Percentiles rank a stretch among this genome's conserved stretches.
Conservation (phyloP, 2,329 filamentous ascomycete genomes). For the Ilyonectria sp. region DNA sequence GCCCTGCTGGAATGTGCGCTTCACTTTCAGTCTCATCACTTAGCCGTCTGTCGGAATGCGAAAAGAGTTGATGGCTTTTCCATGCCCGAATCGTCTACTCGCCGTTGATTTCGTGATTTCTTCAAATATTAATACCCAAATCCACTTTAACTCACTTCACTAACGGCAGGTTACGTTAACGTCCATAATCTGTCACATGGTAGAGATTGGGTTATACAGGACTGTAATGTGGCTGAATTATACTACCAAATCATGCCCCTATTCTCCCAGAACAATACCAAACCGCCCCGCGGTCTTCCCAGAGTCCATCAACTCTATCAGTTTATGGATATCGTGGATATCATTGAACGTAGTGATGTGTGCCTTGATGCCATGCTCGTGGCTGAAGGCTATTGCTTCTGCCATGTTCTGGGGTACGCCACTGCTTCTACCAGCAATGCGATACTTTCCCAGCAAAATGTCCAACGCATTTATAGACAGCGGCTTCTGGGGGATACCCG, state of each 20-base stretch:
- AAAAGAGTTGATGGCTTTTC: no score
- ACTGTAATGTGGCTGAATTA: background rate
- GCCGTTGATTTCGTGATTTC: no score
- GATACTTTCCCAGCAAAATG: conserved; percentile 9
- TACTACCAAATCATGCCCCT: background rate
- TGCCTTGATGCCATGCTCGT: conserved; percentile 26
- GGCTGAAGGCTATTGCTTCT: conserved; percentile 18
- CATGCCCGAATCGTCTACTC: no score
- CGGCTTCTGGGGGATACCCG: conserved; percentile 32
- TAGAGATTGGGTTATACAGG: background rate
- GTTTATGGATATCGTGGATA: conserved; percentile 19
- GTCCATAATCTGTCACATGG: background rate
- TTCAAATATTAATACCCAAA: no score
- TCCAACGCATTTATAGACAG: conserved; percentile 21
- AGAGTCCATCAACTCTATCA: conserved; percentile 24
- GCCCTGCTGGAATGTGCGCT: no score
- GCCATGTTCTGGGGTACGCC: conserved; percentile 6
- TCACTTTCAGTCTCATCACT: no score
- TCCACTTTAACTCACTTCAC: no score
- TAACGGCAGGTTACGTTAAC: no score
- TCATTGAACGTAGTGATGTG: conserved; percentile 21
- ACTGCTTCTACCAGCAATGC: conserved; percentile 12
- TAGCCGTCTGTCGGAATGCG: no score
- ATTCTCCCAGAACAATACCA: conserved; percentile 5
- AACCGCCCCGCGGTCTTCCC: conserved; percentile 21